These are phyloP conservation scores for Penicillium rolfsii DNA, from an alignment of 2,329 filamentous ascomycete species.

Conservation along the genomic window DNA sequence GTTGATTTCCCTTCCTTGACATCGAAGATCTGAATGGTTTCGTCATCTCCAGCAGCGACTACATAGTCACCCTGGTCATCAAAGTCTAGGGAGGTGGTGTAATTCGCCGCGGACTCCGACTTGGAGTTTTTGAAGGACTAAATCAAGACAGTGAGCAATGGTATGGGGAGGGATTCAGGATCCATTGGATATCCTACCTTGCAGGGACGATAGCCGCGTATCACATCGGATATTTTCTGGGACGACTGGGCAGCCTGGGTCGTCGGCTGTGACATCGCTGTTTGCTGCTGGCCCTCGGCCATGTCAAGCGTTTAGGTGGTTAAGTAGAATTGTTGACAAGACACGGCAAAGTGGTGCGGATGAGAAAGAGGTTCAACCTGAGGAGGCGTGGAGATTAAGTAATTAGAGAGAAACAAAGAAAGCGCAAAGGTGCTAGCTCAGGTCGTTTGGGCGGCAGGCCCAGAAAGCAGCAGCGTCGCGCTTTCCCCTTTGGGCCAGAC, in stretches of 20 bases:
- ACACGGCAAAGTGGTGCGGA: not conserved
- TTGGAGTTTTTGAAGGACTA: conserved; percentile 42
- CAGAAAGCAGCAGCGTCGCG: conserved; percentile 4
- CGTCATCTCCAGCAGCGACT: conserved; percentile 89
- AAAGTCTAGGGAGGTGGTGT: conserved; percentile 90
- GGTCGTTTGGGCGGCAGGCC: not conserved
- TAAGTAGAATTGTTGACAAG: conserved; percentile 2
- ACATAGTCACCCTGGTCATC: conserved; percentile 92
- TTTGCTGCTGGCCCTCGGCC: conserved; percentile 34
- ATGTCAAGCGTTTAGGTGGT: conserved; percentile 21
- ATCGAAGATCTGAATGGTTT: conserved; percentile 94
- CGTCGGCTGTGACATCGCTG: conserved; percentile 29
- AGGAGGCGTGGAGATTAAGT: not conserved
- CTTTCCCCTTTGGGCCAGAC: conserved; percentile 9
- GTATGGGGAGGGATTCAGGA: conserved; percentile 6
- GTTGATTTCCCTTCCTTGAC: conserved; percentile 86
- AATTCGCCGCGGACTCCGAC: conserved; percentile 51
- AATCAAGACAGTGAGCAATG: conserved; percentile 8
- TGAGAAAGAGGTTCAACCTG: not conserved
- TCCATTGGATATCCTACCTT: conserved; percentile 60
- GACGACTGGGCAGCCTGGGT: conserved; percentile 42
- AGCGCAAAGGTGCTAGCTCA: not conserved
- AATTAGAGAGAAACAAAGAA: not conserved
- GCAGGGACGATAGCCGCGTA: conserved; percentile 75
- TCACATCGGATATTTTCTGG: conserved; percentile 75